Base-by-base conservation (phyloP, 345 rosid genomes). In the Cardiospermum halicacabum region DNA sequence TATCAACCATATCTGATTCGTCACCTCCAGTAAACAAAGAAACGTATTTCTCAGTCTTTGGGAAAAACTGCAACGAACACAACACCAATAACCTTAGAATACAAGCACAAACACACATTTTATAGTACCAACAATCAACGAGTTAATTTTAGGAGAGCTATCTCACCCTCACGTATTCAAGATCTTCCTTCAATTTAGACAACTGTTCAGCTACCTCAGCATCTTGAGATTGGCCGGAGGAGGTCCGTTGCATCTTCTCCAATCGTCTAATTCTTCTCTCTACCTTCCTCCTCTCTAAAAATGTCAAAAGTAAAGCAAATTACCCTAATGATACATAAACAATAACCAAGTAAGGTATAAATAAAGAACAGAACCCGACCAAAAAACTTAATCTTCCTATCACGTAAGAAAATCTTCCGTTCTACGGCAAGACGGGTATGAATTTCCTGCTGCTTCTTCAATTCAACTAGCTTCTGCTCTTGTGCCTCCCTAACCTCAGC, bases 1-100 rank as follows among this genome's bases (percentile, higher is more conserved):
- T 63, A 67, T 95, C 99, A 69, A 81, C 67, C 43, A 80, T 69
- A 53, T 86, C 92, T 0, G 79, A 59, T 32, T 82, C 86, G 56
- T 86, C 96, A 64, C 85, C 85, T 67, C 98, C 97, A 73, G 89
- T 78, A 77, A 91, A 89, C 26, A 95, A 74, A 60, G 98, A 87
- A 15, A 95, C 85, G 72, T 95, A 95, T 76, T 95, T 91, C 85
- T 95, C 99, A 2, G 89, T 91, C 82, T 95, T 91, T 36, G 99
- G 97, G 60, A 85, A 94, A 74, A 94, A 94, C 99, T 94, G 84
- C 83, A 78, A 18, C 58, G 21, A 19, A 47, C 31, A 61, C 18
- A 45, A 7, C 3, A 21, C 51, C 16, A 53, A 62, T 2, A 53
- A 53, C 18, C 68, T 63, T 15, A 47, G n/a, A n/a, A 12, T 18